Base-by-base conservation (phyloP, 225 moss, liverwort and hornwort species). In the Rhytidiadelphus loreus region DNA sequence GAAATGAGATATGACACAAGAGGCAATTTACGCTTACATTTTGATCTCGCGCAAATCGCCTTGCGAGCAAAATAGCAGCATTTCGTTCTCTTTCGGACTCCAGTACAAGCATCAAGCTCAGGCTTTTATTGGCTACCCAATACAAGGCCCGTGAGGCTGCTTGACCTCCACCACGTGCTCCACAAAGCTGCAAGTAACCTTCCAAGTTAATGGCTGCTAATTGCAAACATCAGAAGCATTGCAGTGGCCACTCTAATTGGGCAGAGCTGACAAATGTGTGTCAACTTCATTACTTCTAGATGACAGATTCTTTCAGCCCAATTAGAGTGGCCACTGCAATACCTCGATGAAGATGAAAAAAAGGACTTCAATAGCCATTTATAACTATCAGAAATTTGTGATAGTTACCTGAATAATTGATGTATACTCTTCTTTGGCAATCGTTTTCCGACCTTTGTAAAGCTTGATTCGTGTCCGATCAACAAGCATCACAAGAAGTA, bases 71-170 rank as follows among this genome's bases (percentile, higher is more conserved):
- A 77, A 98, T 95, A 64, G 97, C 96, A 89, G 98, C 98, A 92
- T 98, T 98, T 71, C 98, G 96, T 89, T 98, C 98, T 90, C 97
- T 91, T 90, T 96, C 97, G 68, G 98, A 98, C 88, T 97, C 98
- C 90, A 98, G 56, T 74, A 97, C 97, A 90, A 98, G 93, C 95
- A 98, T 96, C 77, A 94, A 95, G 75, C 93, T 94, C n/a, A 94
- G 82, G 56, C 89, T 95, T 92, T 95, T 97, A 86, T 91, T 96
- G 62, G 95, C 94, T 71, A 94, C 95, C 98, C 98, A 98, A 87
- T 94, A 97, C 77, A 98, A 79, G 75, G 96, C 97, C 83, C 95
- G 94, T 33, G 98, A 94, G 44, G 97, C 95, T 72, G 97, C 96
- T 83, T 98, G 97, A 85, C 97, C 97, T 74, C 97, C 97, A 86